phyloP scores from a whole-genome alignment of 2,329 filamentous ascomycete genomes.

The Phoma sp. region DNA sequence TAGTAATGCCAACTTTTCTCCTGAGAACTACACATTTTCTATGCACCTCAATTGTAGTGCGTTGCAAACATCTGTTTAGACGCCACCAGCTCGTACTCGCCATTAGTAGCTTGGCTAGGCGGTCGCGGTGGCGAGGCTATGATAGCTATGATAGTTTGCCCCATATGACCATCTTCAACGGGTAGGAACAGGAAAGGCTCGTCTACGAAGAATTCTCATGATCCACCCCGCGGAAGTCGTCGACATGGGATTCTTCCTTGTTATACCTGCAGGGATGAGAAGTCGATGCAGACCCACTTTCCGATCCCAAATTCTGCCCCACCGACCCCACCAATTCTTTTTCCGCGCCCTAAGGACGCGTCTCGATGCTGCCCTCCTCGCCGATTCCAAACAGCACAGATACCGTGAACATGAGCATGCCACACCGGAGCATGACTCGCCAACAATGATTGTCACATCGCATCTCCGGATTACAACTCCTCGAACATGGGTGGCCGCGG shows the following conservation, averaged over 20 bases:
- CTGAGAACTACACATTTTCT: too few species aligned
- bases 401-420: background rate
- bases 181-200: constrained; percentile 3
- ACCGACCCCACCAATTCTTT: constrained; percentile 1
- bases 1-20: background rate
- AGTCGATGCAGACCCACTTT: background rate
- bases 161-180: background rate
- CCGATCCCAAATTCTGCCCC: constrained; percentile 4
- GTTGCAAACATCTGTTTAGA: too few species aligned
- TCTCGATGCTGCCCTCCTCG: background rate
- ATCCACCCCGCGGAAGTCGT: background rate
- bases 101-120: background rate
- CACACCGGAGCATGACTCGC: constrained; percentile 7
- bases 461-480: background rate
- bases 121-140: background rate
- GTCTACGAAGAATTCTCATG: background rate
- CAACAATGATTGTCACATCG: background rate
- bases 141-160: background rate
- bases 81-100: background rate
- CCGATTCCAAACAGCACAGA: background rate
- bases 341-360: background rate
- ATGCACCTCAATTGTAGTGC: background rate
- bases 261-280: background rate
- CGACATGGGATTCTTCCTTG: background rate
- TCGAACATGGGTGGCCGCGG: constrained; percentile 18